These are phyloP conservation scores for Candida coquimbonensis DNA, from an alignment of 805 yeast species.

Conservation along the genomic window DNA sequence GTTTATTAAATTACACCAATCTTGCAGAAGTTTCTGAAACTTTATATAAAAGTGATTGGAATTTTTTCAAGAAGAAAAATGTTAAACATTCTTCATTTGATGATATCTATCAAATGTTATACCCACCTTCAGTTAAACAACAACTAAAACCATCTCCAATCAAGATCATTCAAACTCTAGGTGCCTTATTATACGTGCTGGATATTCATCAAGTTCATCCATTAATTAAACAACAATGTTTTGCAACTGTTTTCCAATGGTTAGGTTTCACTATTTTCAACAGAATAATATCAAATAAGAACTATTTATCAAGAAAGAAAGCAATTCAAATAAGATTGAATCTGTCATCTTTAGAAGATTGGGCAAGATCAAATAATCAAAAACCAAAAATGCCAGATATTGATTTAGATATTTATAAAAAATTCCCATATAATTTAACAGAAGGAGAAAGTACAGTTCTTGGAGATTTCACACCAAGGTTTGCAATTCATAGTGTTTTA, in stretches of 20 bases:
- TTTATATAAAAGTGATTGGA: conserved; percentile 70
- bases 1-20: conserved; percentile 68
- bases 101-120: conserved; percentile 66
- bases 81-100: conserved; percentile 49
- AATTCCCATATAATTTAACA: conserved; percentile 31
- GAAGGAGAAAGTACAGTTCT: conserved; percentile 19
- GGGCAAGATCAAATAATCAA: conserved; percentile 54
- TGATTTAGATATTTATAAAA: conserved; percentile 30
- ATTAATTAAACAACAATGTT: conserved; percentile 67
- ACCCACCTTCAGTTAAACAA: conserved; percentile 78
- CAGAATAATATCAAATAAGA: conserved; percentile 56
- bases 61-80: conserved; percentile 40
- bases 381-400: conserved; percentile 27
- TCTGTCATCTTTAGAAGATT: conserved; percentile 81
- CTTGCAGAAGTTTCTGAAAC: conserved; percentile 78
- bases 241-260: conserved; percentile 75
- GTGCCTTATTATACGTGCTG: conserved; percentile 81
- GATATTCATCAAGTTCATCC: conserved; percentile 78
- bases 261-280: conserved; percentile 69
- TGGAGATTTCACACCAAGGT: conserved; percentile 2
- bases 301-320: conserved; percentile 67
- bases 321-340: conserved; percentile 90
- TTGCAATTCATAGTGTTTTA: conserved; percentile 9
- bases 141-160: conserved; percentile 88
- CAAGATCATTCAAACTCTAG: conserved; percentile 75